Conservation (phyloP, 257 asterid genomes). For the Plantago elongata region DNA sequence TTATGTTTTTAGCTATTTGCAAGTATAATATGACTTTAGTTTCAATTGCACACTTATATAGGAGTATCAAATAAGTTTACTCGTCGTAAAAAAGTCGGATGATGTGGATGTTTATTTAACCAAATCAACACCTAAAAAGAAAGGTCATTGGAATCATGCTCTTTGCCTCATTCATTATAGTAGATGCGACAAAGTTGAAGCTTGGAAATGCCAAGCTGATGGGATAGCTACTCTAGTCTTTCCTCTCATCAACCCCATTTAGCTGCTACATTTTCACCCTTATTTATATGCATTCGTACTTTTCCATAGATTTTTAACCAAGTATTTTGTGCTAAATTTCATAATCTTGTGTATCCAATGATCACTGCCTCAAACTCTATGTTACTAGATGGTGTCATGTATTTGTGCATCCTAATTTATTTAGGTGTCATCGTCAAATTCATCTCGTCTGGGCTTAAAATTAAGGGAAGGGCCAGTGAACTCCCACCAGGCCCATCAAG, state of each 20-base stretch:
- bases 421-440: neutral
- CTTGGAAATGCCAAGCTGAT: slow-evolving; percentile 28
- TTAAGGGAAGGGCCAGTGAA: neutral
- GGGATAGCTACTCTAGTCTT: slow-evolving; percentile 21
- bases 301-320: neutral
- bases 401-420: neutral
- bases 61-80: too few relatives aligned
- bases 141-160: slow-evolving; percentile 1
- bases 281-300: slow-evolving; percentile 8
- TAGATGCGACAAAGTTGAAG: slow-evolving; percentile 1
- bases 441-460: too few relatives aligned
- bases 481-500: slow-evolving; percentile 84
- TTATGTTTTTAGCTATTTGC: too few relatives aligned
- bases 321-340: neutral
- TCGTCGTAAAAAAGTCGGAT: too few relatives aligned
- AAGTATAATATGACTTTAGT: too few relatives aligned
- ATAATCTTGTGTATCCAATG: slow-evolving; percentile 4
- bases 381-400: neutral
- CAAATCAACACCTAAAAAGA: too few relatives aligned
- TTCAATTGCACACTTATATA: too few relatives aligned
- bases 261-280: neutral
- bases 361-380: neutral
- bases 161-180: neutral
- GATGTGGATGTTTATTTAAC: too few relatives aligned
- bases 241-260: slow-evolving; percentile 12